Percentiles rank a stretch among this genome's conserved stretches.
phyloP scores from a whole-genome alignment of 2,329 filamentous ascomycete genomes.

The Celoporthe dispersa region DNA sequence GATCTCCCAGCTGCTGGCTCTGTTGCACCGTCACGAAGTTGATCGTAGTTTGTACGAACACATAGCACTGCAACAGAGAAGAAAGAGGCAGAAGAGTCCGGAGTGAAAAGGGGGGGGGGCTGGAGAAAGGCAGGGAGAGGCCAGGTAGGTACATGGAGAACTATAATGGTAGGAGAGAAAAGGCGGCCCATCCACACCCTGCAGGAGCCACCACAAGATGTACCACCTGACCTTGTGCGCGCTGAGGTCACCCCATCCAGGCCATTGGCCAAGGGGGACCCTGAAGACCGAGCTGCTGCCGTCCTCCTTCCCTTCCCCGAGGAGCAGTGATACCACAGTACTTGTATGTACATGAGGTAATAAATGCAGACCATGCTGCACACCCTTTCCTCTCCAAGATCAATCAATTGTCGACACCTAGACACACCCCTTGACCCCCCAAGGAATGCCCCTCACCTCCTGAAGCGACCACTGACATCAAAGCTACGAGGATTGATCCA shows the following conservation, averaged over 20 bases:
- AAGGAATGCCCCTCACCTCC: neutral
- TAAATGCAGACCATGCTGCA: slow-evolving; percentile 2
- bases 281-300: neutral
- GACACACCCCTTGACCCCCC: neutral
- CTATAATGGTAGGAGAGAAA: neutral
- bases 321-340: neutral
- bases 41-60: neutral
- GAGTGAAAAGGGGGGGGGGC: neutral
- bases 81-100: neutral
- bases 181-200: no score
- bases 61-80: neutral
- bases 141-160: neutral
- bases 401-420: neutral
- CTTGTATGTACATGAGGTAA: neutral
- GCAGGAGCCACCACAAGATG: neutral
- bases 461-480: neutral
- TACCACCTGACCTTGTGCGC: neutral
- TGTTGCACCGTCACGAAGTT: neutral
- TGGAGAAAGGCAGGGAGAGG: neutral
- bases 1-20: neutral
- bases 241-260: slow-evolving; percentile 2
- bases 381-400: neutral
- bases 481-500: neutral
- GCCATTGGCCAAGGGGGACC: neutral
- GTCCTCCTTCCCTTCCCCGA: neutral